Base-by-base conservation (phyloP, 176 grass and related monocot genomes). In the Tillandsia leiboldiana region DNA sequence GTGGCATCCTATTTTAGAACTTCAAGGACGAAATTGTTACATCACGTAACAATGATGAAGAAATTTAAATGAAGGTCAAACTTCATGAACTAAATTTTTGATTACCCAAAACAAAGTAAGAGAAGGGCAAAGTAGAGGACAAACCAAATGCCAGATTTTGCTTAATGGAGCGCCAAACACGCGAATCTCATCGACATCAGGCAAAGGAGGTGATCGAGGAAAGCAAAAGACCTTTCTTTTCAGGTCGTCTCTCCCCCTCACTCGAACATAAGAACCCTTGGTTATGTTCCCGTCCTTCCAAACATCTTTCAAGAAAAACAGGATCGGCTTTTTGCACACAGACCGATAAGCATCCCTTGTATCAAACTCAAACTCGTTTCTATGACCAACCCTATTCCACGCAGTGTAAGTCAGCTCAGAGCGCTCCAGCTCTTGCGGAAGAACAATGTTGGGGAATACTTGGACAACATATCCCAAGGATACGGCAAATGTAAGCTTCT, bases 181-280 rank as follows among this genome's bases (percentile, higher is more conserved):
- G 69, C 81, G 73, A 72, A 99, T 90, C 82, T 87, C 71, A 10
- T 83, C 79, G 70, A 99, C 88, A 17, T 78, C 86, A 76, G 84
- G 49, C 59, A 99, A 70, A 56, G 94, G 86, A 62, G 89, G 75
- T 70, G 84, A 93, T 50, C 77, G 73, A 58, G 83, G 83, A 80
- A 93, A 93, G 80, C 89, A 93, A 71, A 99, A 87, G 58, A 93
- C 84, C 69, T 93, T 99, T 59, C 87, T 99, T 79, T 88, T 99
- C 42, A 93, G 80, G 58, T 99, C 84, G 79, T 92, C 77, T 77
- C 72, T 79, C 3, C 49, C 72, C 57, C 65, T 85, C 72, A 85
- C 79, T 68, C 87, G 78, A 77, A 75, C 22, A 22, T 90, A 99
- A 67, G 79, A 92, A 66, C 87, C 84, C 69, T 77, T 75, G 4